Base-by-base conservation (phyloP, 805 yeast species). In the Yarrowia osloensis region DNA sequence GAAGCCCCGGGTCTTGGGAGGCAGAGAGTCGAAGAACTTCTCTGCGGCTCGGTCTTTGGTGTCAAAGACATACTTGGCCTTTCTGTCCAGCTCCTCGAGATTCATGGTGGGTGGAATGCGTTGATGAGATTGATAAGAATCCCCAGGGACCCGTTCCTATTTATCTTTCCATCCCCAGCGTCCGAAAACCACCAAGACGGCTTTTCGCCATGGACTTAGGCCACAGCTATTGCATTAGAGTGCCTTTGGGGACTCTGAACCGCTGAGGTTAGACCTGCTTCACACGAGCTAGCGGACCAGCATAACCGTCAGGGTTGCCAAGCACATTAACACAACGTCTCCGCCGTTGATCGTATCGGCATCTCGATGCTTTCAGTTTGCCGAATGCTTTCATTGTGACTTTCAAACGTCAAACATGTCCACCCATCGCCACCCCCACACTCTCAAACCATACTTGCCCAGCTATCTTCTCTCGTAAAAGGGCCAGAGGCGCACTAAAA, bases 1-100 rank as follows among this genome's bases (percentile, higher is more conserved):
- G 9, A 54, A 12, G 17, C 33, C 33, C 24, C 61, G 61, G 15
- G 31, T 11, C 61, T 35, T 35, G 44, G 61, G 61, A 21, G 44
- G 26, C 61, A 54, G 28, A 3, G 61, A 54, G 12, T 35, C 44
- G 13, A 54, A 54, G 42, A 62, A 62, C 42, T 26, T 21, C 13
- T 44, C 66, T 3, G 61, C 42, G 2, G 26, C 66, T 5, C 42
- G 59, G 62, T 49, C 66, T 40, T 62, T 62, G 61, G 54, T 62
- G 62, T 44, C 55, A 62, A 44, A 47, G 15, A 42, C 59, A 17
- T 62, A 62, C 33, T 62, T 44, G 61, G 61, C 54, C 42, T 29
- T 62, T 47, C 15, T 15, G 62, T 62, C 61, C n/a, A 49, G 44
- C 21, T 47, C 55, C 40, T 46, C 13, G 42, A 40, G 66, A 21